A percentile compares a stretch with the other conserved stretches of the same genome.
These are phyloP conservation scores for Tricholoma hemisulphureum DNA, from an alignment of 768 basidiomycete genomes.

Conservation along the genomic window DNA sequence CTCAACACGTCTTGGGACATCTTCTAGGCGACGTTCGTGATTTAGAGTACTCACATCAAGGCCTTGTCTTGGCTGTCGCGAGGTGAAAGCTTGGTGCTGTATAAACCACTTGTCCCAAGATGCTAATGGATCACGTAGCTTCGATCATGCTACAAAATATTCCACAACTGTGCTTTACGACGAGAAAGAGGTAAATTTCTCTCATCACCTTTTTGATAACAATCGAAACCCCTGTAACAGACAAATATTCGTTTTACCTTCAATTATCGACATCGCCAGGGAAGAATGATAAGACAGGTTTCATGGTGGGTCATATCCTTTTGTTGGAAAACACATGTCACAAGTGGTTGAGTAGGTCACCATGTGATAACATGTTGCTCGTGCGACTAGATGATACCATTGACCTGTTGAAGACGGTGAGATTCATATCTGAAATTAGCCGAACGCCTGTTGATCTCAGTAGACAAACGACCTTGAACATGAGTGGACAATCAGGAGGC, in stretches of 20 bases:
- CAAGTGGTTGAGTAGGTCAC: constrained; percentile 3
- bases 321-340: neutral
- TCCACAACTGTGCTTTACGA: constrained; percentile 5
- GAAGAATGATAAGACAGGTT: constrained; percentile 4
- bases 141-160: neutral
- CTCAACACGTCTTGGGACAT: neutral
- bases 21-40: constrained; percentile 9
- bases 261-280: neutral
- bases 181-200: neutral
- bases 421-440: neutral
- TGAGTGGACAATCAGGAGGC: constrained; percentile 3
- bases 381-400: constrained; percentile 11
- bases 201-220: neutral
- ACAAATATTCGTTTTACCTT: neutral
- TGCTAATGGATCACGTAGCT: constrained; percentile 3
- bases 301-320: constrained; percentile 7
- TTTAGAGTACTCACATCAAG: constrained; percentile 14
- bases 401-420: constrained; percentile 8
- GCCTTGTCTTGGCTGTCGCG: constrained; percentile 9
- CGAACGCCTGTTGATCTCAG: neutral
- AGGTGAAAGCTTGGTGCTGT: neutral
- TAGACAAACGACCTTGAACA: neutral
- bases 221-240: neutral
- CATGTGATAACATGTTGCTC: constrained; percentile 3
- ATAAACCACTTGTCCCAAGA: too few relatives aligned